Conservation (phyloP, 169 alveolate species). For the Cryptosporidium bovis region DNA sequence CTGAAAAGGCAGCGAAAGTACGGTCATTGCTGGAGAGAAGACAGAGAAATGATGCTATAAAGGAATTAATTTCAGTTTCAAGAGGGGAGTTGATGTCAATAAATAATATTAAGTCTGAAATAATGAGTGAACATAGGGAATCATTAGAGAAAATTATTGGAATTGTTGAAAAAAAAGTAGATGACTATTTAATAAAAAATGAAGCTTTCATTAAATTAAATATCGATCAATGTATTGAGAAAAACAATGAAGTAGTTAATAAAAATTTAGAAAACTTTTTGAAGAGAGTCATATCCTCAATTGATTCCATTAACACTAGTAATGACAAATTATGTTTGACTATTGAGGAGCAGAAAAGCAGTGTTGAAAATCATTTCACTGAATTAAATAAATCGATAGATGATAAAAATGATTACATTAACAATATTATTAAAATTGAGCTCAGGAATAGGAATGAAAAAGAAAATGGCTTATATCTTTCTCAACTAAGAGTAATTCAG, state of each 20-base stretch:
- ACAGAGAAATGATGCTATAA: constrained; percentile 25
- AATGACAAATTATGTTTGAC: background rate
- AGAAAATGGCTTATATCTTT: background rate
- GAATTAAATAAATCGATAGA: background rate
- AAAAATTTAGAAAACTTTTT: background rate
- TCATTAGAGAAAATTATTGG: background rate
- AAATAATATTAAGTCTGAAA: constrained; percentile 14
- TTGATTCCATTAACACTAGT: background rate
- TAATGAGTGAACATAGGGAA: background rate
- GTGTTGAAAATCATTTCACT: background rate
- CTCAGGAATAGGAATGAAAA: background rate
- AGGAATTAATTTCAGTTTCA: constrained; percentile 15
- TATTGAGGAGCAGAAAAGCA: constrained; percentile 2
- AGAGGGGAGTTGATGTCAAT: constrained; percentile 2
- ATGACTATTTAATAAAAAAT: constrained; percentile 9
- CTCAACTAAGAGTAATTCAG: constrained; percentile 33
- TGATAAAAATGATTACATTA: constrained; percentile 2
- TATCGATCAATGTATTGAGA: constrained; percentile 15
- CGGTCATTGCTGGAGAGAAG: constrained; percentile 48
- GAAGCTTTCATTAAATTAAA: constrained; percentile 6
- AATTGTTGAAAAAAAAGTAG: constrained; percentile 12
- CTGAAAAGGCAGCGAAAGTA: constrained; percentile 64
- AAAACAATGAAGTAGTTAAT: constrained; percentile 1
- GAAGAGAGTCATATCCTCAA: background rate
- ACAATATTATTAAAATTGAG: background rate